Percentiles rank a stretch among this genome's conserved stretches.
Conservation (phyloP, 208 protist species). For the Leishmania braziliensis region DNA sequence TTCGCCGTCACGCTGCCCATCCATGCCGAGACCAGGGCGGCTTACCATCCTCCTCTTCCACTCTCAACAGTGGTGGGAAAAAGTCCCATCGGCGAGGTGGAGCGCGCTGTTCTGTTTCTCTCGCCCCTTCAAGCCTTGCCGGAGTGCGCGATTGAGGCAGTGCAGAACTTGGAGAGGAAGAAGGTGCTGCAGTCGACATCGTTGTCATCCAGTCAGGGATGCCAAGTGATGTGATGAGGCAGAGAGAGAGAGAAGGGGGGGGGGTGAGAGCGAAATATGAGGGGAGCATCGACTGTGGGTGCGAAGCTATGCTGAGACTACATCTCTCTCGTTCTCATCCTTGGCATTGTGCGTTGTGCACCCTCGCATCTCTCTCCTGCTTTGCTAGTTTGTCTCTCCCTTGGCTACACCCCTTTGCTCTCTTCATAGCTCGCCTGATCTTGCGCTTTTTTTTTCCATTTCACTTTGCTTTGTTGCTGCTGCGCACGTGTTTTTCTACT, state of each 20-base stretch:
- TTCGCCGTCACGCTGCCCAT: conserved; percentile 50
- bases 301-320: neutral
- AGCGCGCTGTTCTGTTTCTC: conserved; percentile 32
- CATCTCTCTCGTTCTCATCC: conserved; percentile 9
- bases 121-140: conserved; percentile 34
- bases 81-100: conserved; percentile 22
- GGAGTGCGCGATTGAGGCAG: conserved; percentile 31
- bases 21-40: conserved; percentile 21
- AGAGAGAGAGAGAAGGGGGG: neutral
- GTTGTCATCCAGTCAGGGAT: conserved; percentile 12
- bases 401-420: neutral
- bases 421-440: neutral
- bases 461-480: neutral
- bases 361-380: neutral
- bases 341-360: conserved; percentile 3
- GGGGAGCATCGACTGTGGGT: neutral
- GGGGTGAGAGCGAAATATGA: neutral
- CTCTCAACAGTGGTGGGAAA: conserved; percentile 52
- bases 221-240: conserved; percentile 11
- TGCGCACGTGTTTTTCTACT: neutral
- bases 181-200: conserved; percentile 9
- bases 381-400: neutral
- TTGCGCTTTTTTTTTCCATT: neutral
- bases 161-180: conserved; percentile 29
- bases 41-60: conserved; percentile 50